Evolutionary conservation across 345 rosid genomes (phyloP), one percentile per base, ranked within the genome.

Genomic region (Salix caprea): DNA sequence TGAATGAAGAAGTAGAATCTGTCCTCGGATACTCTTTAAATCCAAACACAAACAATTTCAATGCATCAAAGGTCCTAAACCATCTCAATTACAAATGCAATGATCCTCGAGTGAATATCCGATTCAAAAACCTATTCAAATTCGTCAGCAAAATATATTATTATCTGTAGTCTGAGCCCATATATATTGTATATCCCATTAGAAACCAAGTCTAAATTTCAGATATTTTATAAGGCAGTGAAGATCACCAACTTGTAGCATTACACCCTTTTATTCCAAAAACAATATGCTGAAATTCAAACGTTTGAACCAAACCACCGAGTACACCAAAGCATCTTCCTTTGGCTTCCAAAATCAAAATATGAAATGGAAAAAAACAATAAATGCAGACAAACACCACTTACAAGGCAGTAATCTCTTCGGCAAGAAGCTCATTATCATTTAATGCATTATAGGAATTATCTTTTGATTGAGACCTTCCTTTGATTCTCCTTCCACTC

Each of bases 371-470:
- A 37, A 37, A 16, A 16, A 62, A 15, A 62, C 24, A 48, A 3
- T 13, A 69, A 2, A 56, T 40, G 37, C 18, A 5, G n/a, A 21
- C 26, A 34, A 28, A 54, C 4, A 28, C 23, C 52, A 81, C 90
- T 86, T 88, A 95, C 99, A 95, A 86, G 85, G 96, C 99, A 67
- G 99, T 95, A 85, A 93, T 91, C 78, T 95, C 99, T 67, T 95
- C 97, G 15, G 93, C 75, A 24, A 95, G 96, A 80, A 91, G 97
- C 78, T 93, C 99, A 50, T 87, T 90, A 28, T 89, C 92, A 30
- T 83, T 92, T 23, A 78, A 87, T 70, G 80, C 79, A 30, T 72
- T 65, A 66, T 91, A 88, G 65, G 83, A 80, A 73, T 89, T 88
- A 75, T 93, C 97, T 69, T 89, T 94, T n/a, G 83, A 56, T 23